Evolutionary conservation across 129 eudicot genomes (phyloP).

Genomic region (Silybum marianum): DNA sequence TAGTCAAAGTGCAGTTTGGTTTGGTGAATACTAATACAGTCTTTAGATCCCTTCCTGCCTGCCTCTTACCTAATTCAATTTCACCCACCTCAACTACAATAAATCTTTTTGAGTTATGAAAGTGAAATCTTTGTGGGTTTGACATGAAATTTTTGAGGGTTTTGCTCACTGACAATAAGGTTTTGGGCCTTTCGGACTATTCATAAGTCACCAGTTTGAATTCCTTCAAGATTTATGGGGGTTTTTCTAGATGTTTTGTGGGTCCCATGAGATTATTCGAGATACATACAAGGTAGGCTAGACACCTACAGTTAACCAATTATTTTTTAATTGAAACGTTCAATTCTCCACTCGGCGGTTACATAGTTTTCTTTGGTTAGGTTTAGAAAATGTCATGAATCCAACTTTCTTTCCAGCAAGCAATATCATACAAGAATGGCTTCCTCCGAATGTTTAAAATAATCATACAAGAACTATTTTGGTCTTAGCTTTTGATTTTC

Average conservation of each 20-base stretch:
- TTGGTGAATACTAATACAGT: background rate
- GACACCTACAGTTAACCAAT: background rate
- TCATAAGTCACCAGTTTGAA: too few species aligned
- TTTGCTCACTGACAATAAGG: background rate
- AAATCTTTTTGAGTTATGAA: background rate
- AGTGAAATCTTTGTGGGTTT: background rate
- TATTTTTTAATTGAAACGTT: background rate
- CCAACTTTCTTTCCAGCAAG: conserved; percentile 35
- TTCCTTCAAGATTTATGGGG: too few species aligned
- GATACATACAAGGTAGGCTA: background rate
- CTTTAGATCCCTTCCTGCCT: too few species aligned
- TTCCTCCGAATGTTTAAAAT: conserved; percentile 6
- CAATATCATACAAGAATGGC: conserved; percentile 11
- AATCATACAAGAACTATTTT: conserved; percentile 15
- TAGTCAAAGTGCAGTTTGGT: background rate
- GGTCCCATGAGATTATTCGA: background rate
- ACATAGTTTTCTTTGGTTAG: conserved; percentile 38
- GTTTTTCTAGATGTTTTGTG: background rate
- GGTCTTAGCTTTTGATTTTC: background rate
- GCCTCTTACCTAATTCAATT: conserved; percentile 6
- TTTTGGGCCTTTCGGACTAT: background rate
- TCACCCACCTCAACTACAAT: background rate
- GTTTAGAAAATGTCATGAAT: conserved; percentile 30
- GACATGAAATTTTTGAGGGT: background rate
- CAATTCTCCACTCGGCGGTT: background rate